Evolutionary conservation across 1,284 basidiomycete genomes (phyloP), one percentile per base, ranked within the genome.

Genomic region (Sporisorium iseilematis-ciliati): DNA sequence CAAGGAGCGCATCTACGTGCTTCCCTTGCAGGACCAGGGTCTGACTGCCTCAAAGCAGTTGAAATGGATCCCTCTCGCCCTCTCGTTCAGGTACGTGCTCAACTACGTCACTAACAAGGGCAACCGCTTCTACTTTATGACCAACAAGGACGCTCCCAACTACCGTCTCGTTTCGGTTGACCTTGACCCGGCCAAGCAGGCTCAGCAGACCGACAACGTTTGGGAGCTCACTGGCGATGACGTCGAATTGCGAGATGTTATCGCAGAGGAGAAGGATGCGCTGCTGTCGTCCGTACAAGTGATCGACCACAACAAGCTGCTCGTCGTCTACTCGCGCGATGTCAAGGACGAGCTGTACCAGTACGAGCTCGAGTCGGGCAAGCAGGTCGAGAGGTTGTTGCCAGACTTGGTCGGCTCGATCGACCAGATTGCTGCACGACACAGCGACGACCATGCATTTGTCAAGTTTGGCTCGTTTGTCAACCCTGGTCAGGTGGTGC

Each of bases 331-430:
- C 87, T 91, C 91, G 78, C 89, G 90, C 65, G 91, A 94, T 78
- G 93, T 92, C 80, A 92, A 91, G 77, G 92, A 94, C 81, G 92
- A 93, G 85, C 87, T 94, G 41, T 93, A 93, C 84, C 85, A 94
- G 58, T 91, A 92, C 85, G 88, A 89, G 45, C 88, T 91, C 33
- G 51, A 74, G 58, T 85, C 86, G 0, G 93, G 93, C 40, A 84
- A 88, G 75, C 87, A 86, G 54, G 77, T 92, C 58, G 85, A 87
- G 42, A 90, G 90, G 6, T 85, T 94, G 18, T 90, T 89, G 3
- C 86, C 88, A 6, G 89, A 92, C 51, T 60, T 92, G 55, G 90
- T 95, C 29, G 93, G 93, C 25, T 88, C 91, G 4, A 89, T 91
- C 40, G 87, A 87, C 14, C 85, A 91, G 33, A 86, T 87, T 58